Conservation (phyloP, 2,329 filamentous ascomycete genomes). For the Aureobasidium leucospermi region DNA sequence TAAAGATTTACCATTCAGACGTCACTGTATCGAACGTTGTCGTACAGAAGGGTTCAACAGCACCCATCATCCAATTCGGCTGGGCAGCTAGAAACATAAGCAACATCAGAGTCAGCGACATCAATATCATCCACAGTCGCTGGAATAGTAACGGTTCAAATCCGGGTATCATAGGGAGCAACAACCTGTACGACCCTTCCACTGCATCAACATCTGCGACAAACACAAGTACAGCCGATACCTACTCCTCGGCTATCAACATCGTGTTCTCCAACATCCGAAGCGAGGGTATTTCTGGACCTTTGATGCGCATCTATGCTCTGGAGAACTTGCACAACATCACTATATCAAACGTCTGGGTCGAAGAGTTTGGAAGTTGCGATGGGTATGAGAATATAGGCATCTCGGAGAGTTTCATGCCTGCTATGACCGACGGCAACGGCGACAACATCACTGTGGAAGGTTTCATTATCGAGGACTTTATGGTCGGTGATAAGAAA, state of each 20-base stretch:
- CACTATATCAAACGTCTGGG: background rate
- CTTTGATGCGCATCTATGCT: conserved; percentile 5
- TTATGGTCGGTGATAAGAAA: conserved; percentile 1
- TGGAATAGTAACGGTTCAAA: conserved; percentile 8
- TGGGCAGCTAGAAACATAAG: conserved; percentile 5
- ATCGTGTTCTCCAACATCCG: background rate
- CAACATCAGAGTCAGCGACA: background rate
- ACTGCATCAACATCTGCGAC: background rate
- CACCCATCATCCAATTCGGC: conserved; percentile 1
- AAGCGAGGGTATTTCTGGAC: background rate
- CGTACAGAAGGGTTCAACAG: background rate
- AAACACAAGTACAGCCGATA: background rate
- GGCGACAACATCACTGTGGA: background rate
- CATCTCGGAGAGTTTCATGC: conserved; percentile 5
- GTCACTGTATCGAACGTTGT: background rate
- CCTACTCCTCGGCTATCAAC: background rate
- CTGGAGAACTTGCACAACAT: background rate
- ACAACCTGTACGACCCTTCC: background rate
- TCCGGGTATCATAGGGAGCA: background rate
- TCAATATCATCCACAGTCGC: conserved; percentile 4
- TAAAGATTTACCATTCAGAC: background rate
- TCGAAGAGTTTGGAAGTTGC: conserved; percentile 1
- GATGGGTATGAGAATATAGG: background rate
- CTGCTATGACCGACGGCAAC: background rate
- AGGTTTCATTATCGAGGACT: background rate